Evolutionary conservation across 306 rosid genomes (phyloP).

Genomic region (Styphnolobium japonicum): DNA sequence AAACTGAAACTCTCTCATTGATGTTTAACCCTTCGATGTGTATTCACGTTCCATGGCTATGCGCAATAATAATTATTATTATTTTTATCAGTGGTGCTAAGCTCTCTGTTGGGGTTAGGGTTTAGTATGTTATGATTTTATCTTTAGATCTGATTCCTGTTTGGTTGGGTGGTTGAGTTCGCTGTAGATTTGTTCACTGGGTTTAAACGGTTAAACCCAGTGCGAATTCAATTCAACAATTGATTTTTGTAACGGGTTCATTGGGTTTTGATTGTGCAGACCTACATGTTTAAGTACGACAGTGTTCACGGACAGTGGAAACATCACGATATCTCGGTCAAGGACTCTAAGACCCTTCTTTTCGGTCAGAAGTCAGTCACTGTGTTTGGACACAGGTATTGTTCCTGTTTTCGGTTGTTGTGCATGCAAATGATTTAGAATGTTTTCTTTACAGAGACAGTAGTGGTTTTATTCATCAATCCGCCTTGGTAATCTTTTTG

Average conservation of each 20-base stretch:
- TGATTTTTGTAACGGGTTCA: background rate
- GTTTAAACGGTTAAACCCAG: too few species aligned
- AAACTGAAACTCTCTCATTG: background rate
- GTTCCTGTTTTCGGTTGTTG: background rate
- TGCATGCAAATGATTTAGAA: background rate
- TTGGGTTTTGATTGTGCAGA: conserved; percentile 26
- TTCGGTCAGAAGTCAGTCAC: conserved; percentile 57
- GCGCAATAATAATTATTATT: too few species aligned
- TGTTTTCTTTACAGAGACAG: background rate
- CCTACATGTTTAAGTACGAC: conserved; percentile 83
- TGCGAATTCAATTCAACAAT: background rate
- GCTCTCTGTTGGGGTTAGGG: background rate
- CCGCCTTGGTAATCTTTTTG: too few species aligned
- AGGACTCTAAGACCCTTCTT: conserved; percentile 64
- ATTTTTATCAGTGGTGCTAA: background rate
- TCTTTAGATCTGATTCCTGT: background rate
- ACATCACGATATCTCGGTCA: conserved; percentile 49
- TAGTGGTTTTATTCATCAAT: background rate
- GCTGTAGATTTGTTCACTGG: too few species aligned
- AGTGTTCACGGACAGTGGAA: conserved; percentile 82
- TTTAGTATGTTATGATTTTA: background rate
- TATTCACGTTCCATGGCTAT: background rate
- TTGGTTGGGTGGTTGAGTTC: background rate
- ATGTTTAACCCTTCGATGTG: background rate
- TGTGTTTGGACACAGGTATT: conserved; percentile 60